phyloP scores from a whole-genome alignment of 176 grass and related monocot genomes.

The Carex kokanica region DNA sequence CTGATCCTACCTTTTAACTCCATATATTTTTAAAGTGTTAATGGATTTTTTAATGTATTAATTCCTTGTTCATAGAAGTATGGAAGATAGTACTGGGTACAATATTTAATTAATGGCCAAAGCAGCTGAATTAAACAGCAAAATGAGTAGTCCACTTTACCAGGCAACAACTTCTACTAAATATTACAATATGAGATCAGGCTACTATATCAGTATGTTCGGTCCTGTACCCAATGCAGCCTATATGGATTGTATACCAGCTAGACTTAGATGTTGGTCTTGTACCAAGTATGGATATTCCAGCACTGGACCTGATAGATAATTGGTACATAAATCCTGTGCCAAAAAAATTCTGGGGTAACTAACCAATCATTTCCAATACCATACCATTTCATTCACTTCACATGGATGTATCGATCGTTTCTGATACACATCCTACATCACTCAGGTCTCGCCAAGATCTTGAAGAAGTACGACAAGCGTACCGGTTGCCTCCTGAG shows the following conservation, averaged over 20 bases:
- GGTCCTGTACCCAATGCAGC: not conserved
- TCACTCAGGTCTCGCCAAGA: constrained; percentile 58
- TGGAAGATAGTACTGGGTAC: not conserved
- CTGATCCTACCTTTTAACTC: not conserved
- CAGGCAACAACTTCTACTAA: not conserved
- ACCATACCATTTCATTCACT: not conserved
- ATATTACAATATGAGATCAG: not conserved
- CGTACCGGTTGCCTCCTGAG: constrained; percentile 61
- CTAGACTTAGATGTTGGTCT: not conserved
- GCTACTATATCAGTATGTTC: not conserved
- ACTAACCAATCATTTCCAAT: not conserved
- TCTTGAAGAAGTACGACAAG: constrained; percentile 96
- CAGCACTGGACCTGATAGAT: not conserved
- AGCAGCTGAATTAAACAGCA: not conserved
- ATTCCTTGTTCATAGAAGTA: not conserved
- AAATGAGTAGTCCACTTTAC: not conserved
- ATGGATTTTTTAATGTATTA: not conserved
- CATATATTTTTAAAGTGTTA: not conserved
- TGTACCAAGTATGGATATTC: not conserved
- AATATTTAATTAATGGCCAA: not conserved
- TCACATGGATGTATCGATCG: not conserved
- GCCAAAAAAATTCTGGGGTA: not conserved
- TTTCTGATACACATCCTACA: not conserved
- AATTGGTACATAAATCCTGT: not conserved
- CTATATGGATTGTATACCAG: not conserved